phyloP scores from a whole-genome alignment of 2,329 filamentous ascomycete genomes.

The Trichoderma sp. region DNA sequence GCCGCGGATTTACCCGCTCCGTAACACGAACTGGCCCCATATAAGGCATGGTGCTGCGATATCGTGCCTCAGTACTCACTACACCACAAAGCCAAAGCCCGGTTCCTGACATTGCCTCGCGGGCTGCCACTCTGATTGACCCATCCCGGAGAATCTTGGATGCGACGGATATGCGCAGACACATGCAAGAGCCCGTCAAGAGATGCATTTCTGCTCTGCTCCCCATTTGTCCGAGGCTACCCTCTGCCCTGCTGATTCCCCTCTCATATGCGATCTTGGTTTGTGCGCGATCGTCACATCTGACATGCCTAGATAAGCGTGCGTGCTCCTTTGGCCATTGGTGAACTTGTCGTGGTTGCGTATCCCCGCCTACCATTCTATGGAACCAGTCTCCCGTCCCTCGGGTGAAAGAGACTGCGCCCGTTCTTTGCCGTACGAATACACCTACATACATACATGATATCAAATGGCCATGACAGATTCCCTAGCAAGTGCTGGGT shows the following conservation, averaged over 20 bases:
- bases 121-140: not conserved
- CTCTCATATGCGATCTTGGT: not conserved
- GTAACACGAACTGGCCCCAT: not conserved
- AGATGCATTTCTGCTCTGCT: not conserved
- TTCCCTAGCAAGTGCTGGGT: not conserved
- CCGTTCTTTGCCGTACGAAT: not conserved
- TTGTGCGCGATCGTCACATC: constrained; percentile 1
- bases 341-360: not conserved
- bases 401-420: not conserved
- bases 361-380: not conserved
- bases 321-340: not conserved
- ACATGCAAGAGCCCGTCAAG: constrained; percentile 5
- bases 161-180: constrained; percentile 2
- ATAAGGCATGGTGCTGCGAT: not conserved
- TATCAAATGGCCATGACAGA: not conserved
- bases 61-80: not conserved
- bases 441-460: not conserved
- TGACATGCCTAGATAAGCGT: not conserved
- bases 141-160: not conserved
- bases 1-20: not conserved
- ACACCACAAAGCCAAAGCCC: not conserved
- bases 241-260: not conserved
- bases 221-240: constrained; percentile 8
- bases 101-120: not conserved
- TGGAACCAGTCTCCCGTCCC: not conserved